phyloP scores from a whole-genome alignment of 495 filamentous ascomycete species.

The Aspergillus egyptiacus region DNA sequence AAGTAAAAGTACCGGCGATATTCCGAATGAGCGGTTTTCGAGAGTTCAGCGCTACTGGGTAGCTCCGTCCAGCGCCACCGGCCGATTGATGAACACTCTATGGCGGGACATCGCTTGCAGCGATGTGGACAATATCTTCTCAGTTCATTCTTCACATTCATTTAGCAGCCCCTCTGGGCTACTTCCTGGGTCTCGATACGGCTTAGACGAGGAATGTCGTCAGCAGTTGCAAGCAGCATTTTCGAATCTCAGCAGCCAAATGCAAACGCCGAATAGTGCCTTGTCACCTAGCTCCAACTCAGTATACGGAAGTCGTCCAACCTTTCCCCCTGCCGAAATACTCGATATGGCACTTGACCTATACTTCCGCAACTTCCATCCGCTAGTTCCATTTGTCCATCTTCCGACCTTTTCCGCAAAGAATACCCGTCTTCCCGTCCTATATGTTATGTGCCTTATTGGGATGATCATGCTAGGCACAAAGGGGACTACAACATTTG shows the following conservation, averaged over 20 bases:
- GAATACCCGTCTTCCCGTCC: constrained; percentile 33
- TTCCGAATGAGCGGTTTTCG: constrained; percentile 44
- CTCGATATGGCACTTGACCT: constrained; percentile 53
- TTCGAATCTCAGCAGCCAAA: constrained; percentile 19
- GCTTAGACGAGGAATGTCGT: constrained; percentile 45
- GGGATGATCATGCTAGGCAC: constrained; percentile 48
- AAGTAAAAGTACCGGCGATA: constrained; percentile 29
- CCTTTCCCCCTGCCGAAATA: constrained; percentile 47
- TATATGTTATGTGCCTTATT: constrained; percentile 49
- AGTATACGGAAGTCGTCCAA: constrained; percentile 21
- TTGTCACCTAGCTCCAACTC: constrained; percentile 24
- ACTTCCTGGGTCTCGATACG: constrained; percentile 38
- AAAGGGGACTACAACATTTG: constrained; percentile 43
- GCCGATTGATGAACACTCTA: constrained; percentile 43
- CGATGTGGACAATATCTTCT: constrained; percentile 43
- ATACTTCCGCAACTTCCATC: constrained; percentile 47
- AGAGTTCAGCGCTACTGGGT: constrained; percentile 48
- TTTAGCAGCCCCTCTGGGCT: constrained; percentile 20
- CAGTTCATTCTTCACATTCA: constrained; percentile 21
- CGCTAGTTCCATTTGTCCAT: constrained; percentile 48
- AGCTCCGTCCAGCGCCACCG: constrained; percentile 36
- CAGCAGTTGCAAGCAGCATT: constrained; percentile 38
- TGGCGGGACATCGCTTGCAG: constrained; percentile 43
- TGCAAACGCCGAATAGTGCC: constrained; percentile 24
- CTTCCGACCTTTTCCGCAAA: constrained; percentile 46